phyloP scores from a whole-genome alignment of 2,329 filamentous ascomycete species.

The Atkinsonella hypoxylon region DNA sequence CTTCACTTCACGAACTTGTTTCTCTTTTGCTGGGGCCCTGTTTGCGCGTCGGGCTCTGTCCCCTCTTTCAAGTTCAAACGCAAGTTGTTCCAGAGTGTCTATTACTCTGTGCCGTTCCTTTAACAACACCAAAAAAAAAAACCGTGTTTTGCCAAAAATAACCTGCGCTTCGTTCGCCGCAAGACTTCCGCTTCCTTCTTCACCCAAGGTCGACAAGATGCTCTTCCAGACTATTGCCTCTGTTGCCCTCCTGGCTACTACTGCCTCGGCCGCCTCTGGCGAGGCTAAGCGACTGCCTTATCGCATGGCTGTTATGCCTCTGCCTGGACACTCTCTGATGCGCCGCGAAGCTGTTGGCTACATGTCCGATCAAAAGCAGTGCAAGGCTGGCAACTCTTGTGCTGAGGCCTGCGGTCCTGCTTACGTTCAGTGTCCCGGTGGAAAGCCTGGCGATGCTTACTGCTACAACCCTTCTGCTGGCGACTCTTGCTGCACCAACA shows the following conservation, averaged over 20 bases:
- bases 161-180: background rate
- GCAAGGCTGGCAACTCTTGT: conserved; percentile 39
- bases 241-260: conserved; percentile 20
- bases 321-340: conserved; percentile 28
- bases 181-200: background rate
- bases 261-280: conserved; percentile 18
- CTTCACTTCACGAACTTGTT: background rate
- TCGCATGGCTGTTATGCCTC: conserved; percentile 24
- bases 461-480: conserved; percentile 42
- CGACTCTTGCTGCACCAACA: conserved; percentile 46
- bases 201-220: conserved; percentile 17
- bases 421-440: conserved; percentile 36
- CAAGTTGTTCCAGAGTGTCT: conserved; percentile 14
- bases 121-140: background rate
- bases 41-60: conserved; percentile 3
- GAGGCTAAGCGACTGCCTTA: conserved; percentile 20
- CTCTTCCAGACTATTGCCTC: conserved; percentile 22
- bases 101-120: conserved; percentile 10
- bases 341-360: conserved; percentile 36
- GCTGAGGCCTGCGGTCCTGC: conserved; percentile 41
- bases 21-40: background rate
- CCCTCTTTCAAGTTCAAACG: conserved; percentile 7
- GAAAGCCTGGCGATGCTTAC: conserved; percentile 34
- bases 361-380: conserved; percentile 34
- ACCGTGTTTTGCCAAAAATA: background rate